Conservation (phyloP, 176 grass and related monocot species). For the Lolium multiflorum region DNA sequence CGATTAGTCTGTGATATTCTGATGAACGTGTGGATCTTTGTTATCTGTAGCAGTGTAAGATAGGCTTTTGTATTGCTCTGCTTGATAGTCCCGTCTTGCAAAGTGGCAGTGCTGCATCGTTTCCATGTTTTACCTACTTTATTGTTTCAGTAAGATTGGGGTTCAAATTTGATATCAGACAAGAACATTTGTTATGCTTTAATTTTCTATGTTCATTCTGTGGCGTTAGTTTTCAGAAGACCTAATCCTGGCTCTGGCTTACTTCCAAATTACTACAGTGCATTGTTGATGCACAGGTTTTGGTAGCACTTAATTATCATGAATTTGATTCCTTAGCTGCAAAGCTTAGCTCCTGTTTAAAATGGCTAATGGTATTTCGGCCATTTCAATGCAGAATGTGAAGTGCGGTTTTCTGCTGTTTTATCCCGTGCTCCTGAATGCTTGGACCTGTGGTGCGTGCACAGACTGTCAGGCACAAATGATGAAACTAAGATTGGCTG, state of each 20-base stretch:
- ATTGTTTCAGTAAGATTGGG: not conserved
- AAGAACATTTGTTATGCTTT: not conserved
- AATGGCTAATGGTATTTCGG: not conserved
- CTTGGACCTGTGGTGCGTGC: not conserved
- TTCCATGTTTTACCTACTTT: not conserved
- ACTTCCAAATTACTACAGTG: not conserved
- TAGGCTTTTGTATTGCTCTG: not conserved
- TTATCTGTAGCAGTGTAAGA: not conserved
- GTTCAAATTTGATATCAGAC: not conserved
- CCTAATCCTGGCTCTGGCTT: not conserved
- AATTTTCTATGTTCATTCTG: not conserved
- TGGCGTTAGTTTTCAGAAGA: not conserved
- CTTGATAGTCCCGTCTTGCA: not conserved
- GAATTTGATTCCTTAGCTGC: not conserved
- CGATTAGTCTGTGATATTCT: not conserved
- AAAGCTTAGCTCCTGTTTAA: not conserved
- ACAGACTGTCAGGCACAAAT: not conserved
- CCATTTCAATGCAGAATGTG: constrained; percentile 17
- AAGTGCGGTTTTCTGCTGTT: not conserved
- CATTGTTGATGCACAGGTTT: not conserved
- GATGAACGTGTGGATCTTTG: not conserved
- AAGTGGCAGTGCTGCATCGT: not conserved
- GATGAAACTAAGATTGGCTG: constrained; percentile 28
- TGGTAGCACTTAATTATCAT: not conserved
- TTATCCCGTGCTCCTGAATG: not conserved